Percentiles rank a stretch among this genome's conserved stretches.
These are phyloP conservation scores for Penicillium paneum DNA, from an alignment of 2,329 filamentous ascomycete genomes.

Conservation along the genomic window DNA sequence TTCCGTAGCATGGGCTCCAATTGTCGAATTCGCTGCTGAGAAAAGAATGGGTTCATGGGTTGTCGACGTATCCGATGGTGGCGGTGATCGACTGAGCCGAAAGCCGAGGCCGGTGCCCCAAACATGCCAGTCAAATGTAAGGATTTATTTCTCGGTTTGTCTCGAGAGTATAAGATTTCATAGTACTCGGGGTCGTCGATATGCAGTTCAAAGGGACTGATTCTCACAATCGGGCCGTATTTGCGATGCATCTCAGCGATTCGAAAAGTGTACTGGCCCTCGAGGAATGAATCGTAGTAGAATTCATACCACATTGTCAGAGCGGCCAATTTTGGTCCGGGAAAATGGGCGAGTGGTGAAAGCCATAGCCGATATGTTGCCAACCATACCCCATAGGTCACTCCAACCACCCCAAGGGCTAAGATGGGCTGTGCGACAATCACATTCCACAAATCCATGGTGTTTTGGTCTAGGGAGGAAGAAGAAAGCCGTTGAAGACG, in stretches of 20 bases:
- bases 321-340: conserved; percentile 23
- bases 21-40: conserved; percentile 26
- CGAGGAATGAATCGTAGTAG: conserved; percentile 21
- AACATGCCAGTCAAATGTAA: conserved; percentile 28
- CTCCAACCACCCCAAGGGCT: not conserved
- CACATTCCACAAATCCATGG: conserved; percentile 4
- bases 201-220: conserved; percentile 30
- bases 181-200: conserved; percentile 30
- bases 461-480: too few relatives aligned
- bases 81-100: conserved; percentile 30
- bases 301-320: conserved; percentile 26
- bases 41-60: conserved; percentile 39
- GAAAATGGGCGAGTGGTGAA: conserved; percentile 24
- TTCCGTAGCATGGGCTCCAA: conserved; percentile 23
- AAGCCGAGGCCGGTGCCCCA: conserved; percentile 30
- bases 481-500: not conserved
- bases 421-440: conserved; percentile 4
- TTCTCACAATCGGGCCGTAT: conserved; percentile 25
- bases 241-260: conserved; percentile 23
- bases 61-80: conserved; percentile 33
- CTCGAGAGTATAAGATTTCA: conserved; percentile 21
- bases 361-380: conserved; percentile 17
- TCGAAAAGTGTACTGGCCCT: conserved; percentile 21
- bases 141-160: conserved; percentile 32
- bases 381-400: conserved; percentile 1